These are phyloP conservation scores for Neocatenulostroma microsporum DNA, from an alignment of 2,329 filamentous ascomycete genomes.

Conservation along the genomic window DNA sequence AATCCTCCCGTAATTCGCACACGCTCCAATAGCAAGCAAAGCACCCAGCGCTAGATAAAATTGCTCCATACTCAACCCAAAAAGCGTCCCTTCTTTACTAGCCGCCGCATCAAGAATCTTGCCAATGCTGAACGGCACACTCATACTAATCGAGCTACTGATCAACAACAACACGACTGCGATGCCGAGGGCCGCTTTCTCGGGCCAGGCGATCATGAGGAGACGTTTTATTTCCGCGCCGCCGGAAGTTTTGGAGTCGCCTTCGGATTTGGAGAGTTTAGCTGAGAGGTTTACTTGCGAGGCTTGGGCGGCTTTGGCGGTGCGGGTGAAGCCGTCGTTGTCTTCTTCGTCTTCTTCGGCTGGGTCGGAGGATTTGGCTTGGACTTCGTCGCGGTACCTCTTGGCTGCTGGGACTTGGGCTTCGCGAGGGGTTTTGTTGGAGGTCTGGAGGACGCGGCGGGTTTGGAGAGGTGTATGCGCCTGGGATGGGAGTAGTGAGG, in stretches of 20 bases:
- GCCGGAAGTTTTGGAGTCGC: slow-evolving; percentile 39
- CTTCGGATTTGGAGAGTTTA: slow-evolving; percentile 77
- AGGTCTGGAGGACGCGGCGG: slow-evolving; percentile 17
- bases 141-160: slow-evolving; percentile 90
- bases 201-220: slow-evolving; percentile 80
- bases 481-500: slow-evolving; percentile 1
- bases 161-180: slow-evolving; percentile 82
- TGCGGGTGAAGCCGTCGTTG: slow-evolving; percentile 57
- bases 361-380: slow-evolving; percentile 22
- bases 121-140: slow-evolving; percentile 91
- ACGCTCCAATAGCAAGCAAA: slow-evolving; percentile 74
- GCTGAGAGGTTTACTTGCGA: slow-evolving; percentile 85
- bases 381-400: slow-evolving; percentile 15
- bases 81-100: slow-evolving; percentile 61
- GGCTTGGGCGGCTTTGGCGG: slow-evolving; percentile 77
- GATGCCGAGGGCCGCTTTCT: slow-evolving; percentile 66
- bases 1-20: slow-evolving; percentile 88
- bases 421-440: slow-evolving; percentile 11
- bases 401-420: slow-evolving; percentile 7
- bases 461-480: neutral
- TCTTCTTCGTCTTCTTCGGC: slow-evolving; percentile 40
- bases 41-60: slow-evolving; percentile 74
- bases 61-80: slow-evolving; percentile 75
- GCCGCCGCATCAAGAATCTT: slow-evolving; percentile 91
- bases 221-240: slow-evolving; percentile 71